phyloP scores from a whole-genome alignment of 75 land plant species.

The Gnetum montanum region DNA sequence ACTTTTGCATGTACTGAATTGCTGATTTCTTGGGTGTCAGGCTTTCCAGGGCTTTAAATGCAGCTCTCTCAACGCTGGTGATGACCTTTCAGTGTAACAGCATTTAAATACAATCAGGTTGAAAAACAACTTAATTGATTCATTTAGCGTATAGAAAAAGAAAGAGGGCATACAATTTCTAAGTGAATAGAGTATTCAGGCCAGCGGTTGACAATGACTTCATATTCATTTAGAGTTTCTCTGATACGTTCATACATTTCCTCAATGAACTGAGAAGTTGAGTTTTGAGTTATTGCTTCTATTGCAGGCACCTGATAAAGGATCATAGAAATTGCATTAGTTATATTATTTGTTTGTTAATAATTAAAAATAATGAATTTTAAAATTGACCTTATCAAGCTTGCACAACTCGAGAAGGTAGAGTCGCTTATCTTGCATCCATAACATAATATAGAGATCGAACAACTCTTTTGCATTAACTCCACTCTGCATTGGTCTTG shows the following conservation, averaged over 20 bases:
- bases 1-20: conserved; percentile 76
- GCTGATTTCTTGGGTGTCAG: conserved; percentile 73
- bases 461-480: conserved; percentile 74
- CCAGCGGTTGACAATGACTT: conserved; percentile 78
- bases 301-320: conserved; percentile 76
- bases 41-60: conserved; percentile 74
- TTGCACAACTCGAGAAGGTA: conserved; percentile 83
- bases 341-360: not conserved
- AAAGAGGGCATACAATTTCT: conserved; percentile 91
- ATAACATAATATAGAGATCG: conserved; percentile 70
- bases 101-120: no score
- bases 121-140: no score
- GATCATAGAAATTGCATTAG: not conserved
- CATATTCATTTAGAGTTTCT: conserved; percentile 61
- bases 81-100: conserved; percentile 40
- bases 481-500: conserved; percentile 69
- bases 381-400: conserved; percentile 53
- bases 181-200: conserved; percentile 78
- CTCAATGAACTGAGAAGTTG: conserved; percentile 84
- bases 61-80: conserved; percentile 72
- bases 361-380: not conserved
- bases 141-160: no score
- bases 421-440: conserved; percentile 85
- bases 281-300: conserved; percentile 52
- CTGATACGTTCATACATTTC: conserved; percentile 79